Conservation (phyloP, 2,329 filamentous ascomycete genomes). For the Alternaria consortialis region DNA sequence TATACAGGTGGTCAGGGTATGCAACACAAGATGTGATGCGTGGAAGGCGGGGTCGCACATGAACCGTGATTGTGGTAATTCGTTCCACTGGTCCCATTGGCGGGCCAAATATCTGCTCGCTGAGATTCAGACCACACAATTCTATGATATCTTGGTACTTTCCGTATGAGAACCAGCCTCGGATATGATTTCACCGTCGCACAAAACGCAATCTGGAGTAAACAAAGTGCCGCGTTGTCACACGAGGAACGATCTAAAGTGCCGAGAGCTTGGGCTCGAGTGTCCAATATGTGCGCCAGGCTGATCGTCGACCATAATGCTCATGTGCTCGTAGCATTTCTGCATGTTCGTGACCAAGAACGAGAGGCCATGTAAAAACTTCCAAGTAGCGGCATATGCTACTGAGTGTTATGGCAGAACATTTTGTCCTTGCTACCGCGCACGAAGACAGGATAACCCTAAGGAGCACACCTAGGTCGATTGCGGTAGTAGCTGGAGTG, state of each 20-base stretch:
- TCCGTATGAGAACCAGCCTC: neutral
- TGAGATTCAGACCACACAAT: neutral
- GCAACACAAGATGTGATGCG: constrained; percentile 24
- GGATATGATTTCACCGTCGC: neutral
- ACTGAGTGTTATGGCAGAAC: neutral
- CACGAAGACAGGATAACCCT: neutral
- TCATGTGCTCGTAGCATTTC: neutral
- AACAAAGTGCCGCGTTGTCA: neutral
- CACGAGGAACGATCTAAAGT: neutral
- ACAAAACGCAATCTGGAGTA: neutral
- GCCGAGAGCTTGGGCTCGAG: neutral
- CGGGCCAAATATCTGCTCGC: neutral
- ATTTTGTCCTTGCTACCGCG: neutral
- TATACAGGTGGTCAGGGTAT: neutral
- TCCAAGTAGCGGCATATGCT: neutral
- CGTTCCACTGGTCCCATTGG: neutral
- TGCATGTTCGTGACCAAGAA: neutral
- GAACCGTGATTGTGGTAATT: constrained; percentile 4
- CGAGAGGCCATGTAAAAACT: neutral
- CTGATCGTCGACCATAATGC: neutral
- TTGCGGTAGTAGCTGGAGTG: no score
- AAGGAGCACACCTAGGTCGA: neutral
- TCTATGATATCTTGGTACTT: neutral
- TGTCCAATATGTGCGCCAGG: neutral
- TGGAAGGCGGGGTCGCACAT: constrained; percentile 26